These are phyloP conservation scores for Rhodotorula sp. DNA, from an alignment of 1,284 basidiomycete genomes.

Conservation along the genomic window DNA sequence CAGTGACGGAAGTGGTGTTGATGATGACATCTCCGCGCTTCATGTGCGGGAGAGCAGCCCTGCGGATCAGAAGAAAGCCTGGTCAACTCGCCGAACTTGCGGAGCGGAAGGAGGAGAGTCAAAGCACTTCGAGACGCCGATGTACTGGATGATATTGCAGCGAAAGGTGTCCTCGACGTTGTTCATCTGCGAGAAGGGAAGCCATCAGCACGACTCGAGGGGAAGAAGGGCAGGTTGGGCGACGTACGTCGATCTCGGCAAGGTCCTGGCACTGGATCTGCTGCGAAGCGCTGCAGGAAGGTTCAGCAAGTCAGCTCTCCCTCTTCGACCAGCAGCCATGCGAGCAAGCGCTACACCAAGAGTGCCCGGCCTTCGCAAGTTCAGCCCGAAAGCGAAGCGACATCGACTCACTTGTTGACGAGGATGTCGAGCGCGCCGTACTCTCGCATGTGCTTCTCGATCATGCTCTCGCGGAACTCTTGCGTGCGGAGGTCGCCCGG, in stretches of 20 bases:
- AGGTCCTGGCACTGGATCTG: conserved; percentile 57
- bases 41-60: conserved; percentile 61
- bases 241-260: conserved; percentile 55
- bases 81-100: neutral
- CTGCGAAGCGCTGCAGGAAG: conserved; percentile 18
- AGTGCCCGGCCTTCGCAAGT: neutral
- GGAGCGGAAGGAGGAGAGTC: neutral
- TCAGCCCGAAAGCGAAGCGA: neutral
- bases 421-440: conserved; percentile 54
- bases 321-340: too few species aligned
- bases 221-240: neutral
- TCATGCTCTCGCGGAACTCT: conserved; percentile 51
- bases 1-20: conserved; percentile 64
- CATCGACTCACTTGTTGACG: conserved; percentile 57
- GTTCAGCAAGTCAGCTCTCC: neutral
- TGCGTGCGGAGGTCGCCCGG: conserved; percentile 55
- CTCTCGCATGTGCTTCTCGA: conserved; percentile 47
- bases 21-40: conserved; percentile 63
- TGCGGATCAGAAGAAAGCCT: conserved; percentile 51
- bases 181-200: neutral
- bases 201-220: neutral
- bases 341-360: too few species aligned
- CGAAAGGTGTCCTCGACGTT: conserved; percentile 58
- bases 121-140: conserved; percentile 55
- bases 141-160: conserved; percentile 62